These are phyloP conservation scores for Syzygium jambos DNA, from an alignment of 345 rosid species.

Conservation along the genomic window DNA sequence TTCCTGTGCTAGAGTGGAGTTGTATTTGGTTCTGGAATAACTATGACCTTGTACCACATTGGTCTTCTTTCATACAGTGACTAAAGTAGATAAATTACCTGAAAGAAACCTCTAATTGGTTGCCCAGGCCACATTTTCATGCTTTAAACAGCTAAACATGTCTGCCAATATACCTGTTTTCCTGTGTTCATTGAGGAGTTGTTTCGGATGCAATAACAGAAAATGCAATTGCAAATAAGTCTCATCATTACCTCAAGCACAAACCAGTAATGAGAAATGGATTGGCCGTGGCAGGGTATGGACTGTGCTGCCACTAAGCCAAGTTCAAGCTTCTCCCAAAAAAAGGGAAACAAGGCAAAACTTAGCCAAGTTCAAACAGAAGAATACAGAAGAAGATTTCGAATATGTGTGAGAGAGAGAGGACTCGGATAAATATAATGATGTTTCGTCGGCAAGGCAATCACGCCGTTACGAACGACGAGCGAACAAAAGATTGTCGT, in stretches of 20 bases:
- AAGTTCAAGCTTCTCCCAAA: too few relatives aligned
- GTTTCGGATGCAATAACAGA: not conserved
- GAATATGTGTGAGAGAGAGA: not conserved
- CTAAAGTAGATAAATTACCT: not conserved
- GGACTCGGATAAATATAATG: not conserved
- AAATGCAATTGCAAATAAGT: not conserved
- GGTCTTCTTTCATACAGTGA: not conserved
- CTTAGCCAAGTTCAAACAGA: not conserved
- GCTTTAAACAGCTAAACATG: not conserved
- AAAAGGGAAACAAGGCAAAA: not conserved
- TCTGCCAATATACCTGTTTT: not conserved
- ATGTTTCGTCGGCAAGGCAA: not conserved
- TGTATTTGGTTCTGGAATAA: not conserved
- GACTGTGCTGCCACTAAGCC: not conserved
- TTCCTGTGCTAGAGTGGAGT: not conserved
- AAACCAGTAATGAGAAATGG: not conserved
- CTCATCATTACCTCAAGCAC: not conserved
- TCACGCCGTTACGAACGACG: slow-evolving; percentile 2
- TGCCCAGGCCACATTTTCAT: not conserved
- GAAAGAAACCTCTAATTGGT: not conserved
- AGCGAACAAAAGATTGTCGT: not conserved
- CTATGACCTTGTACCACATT: not conserved
- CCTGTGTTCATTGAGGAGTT: not conserved
- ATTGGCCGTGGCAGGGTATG: not conserved
- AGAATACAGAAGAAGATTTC: not conserved